These are phyloP conservation scores for Neoscytalidium dimidiatum DNA, from an alignment of 2,329 filamentous ascomycete species.

Conservation along the genomic window DNA sequence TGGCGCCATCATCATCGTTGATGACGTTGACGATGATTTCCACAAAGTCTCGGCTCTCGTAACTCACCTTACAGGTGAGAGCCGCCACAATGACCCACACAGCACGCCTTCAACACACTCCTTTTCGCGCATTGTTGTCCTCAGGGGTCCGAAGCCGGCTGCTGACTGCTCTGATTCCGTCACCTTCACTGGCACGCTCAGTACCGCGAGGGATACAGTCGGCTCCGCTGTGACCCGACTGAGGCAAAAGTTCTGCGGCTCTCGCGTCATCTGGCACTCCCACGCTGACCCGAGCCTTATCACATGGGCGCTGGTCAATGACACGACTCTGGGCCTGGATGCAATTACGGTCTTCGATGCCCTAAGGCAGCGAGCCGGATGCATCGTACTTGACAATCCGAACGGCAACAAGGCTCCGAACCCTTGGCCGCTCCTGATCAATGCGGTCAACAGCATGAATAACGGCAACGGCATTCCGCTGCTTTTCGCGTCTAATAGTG, in stretches of 20 bases:
- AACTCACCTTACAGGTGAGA: not conserved
- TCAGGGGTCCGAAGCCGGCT: not conserved
- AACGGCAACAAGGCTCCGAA: not conserved
- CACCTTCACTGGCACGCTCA: not conserved
- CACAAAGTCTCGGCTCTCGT: not conserved
- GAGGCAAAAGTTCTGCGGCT: not conserved
- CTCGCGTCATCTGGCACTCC: not conserved
- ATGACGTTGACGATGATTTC: not conserved
- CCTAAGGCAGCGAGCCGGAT: not conserved
- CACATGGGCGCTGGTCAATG: no score
- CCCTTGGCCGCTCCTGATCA: not conserved
- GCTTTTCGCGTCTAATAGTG: not conserved
- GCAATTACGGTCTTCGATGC: not conserved
- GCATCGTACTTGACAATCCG: not conserved
- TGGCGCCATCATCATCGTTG: not conserved
- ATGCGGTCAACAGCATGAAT: no score
- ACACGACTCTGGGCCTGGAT: no score
- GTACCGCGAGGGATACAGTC: not conserved
- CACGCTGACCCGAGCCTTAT: not conserved
- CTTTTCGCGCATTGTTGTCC: not conserved
- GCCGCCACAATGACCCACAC: not conserved
- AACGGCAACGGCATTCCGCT: not conserved
- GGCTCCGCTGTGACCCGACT: not conserved
- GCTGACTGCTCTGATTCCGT: not conserved
- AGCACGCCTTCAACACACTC: not conserved